A percentile compares a stretch with the other conserved stretches of the same genome.
Conservation (phyloP, 352 stramenopile species). For the Pythium plurisporium region DNA sequence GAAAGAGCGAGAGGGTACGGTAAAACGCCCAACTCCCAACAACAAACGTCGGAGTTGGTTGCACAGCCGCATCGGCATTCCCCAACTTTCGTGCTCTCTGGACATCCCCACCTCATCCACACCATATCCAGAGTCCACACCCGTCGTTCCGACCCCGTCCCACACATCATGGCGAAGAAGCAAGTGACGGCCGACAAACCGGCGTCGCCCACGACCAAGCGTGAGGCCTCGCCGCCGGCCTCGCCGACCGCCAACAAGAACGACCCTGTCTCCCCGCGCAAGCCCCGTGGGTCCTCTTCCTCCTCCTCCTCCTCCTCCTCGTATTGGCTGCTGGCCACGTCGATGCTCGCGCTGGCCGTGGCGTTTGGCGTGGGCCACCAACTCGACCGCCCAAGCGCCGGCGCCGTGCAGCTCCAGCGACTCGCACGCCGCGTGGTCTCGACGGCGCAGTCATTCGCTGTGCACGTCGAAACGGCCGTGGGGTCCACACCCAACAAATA, state of each 20-base stretch:
- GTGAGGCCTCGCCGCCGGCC: not conserved
- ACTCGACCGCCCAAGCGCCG: constrained; percentile 17
- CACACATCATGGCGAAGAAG: constrained; percentile 20
- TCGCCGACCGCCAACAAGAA: not conserved
- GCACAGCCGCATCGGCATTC: not conserved
- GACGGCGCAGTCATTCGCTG: constrained; percentile 6
- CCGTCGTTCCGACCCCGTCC: not conserved
- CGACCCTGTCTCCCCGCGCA: not conserved
- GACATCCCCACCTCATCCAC: constrained; percentile 2
- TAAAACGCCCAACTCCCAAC: no score
- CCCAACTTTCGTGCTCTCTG: constrained; percentile 10
- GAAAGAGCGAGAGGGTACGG: no score
- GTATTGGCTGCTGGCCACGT: constrained; percentile 1
- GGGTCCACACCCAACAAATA: constrained; percentile 50
- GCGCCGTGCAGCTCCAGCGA: constrained; percentile 12
- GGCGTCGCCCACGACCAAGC: constrained; percentile 1
- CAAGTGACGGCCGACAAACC: constrained; percentile 13
- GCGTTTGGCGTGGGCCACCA: constrained; percentile 21
- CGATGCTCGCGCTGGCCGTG: constrained; percentile 17
- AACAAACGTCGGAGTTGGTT: not conserved
- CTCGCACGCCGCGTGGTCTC: constrained; percentile 16
- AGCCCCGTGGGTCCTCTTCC: not conserved
- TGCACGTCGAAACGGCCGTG: constrained; percentile 14
- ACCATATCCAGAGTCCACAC: not conserved
- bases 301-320: not conserved